A percentile compares a stretch with the other conserved stretches of the same genome.
These are phyloP conservation scores for Bruguiera sexangula DNA, from an alignment of 345 rosid species.

Conservation along the genomic window DNA sequence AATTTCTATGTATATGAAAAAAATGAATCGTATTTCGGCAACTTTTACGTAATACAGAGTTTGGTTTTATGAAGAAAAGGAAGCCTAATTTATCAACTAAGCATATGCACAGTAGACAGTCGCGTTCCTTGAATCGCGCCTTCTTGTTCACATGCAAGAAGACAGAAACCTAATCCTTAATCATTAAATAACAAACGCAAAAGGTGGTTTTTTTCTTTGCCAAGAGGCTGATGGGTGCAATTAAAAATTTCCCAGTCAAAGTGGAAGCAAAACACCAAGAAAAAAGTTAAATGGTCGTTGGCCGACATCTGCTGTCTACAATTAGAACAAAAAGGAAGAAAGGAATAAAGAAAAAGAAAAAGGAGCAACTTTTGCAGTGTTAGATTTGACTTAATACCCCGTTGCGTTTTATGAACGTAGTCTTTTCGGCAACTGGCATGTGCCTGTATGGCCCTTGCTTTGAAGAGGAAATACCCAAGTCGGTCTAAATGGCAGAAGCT, in stretches of 20 bases:
- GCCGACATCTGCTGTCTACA: slow-evolving; percentile 43
- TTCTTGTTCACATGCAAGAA: slow-evolving; percentile 27
- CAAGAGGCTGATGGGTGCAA: neutral
- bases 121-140: slow-evolving; percentile 36
- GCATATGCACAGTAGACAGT: neutral
- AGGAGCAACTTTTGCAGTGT: slow-evolving; percentile 31
- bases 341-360: slow-evolving; percentile 29
- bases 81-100: too few relatives aligned
- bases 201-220: slow-evolving; percentile 15
- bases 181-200: slow-evolving; percentile 13
- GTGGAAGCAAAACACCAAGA: slow-evolving; percentile 1
- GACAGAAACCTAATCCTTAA: slow-evolving; percentile 33
- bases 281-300: slow-evolving; percentile 18
- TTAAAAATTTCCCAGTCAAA: slow-evolving; percentile 19
- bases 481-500: neutral
- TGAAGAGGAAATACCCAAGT: neutral
- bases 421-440: slow-evolving; percentile 36
- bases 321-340: slow-evolving; percentile 26
- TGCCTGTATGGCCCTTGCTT: slow-evolving; percentile 21
- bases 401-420: slow-evolving; percentile 20
- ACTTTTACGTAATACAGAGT: too few relatives aligned
- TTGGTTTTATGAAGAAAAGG: too few relatives aligned
- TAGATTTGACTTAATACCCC: slow-evolving; percentile 30
- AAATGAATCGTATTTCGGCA: too few relatives aligned
- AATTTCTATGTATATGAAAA: too few relatives aligned